Evolutionary conservation across 192 early-diverging fungal species (phyloP), one percentile per base, ranked within the genome.

Genomic region (Podila epigama): DNA sequence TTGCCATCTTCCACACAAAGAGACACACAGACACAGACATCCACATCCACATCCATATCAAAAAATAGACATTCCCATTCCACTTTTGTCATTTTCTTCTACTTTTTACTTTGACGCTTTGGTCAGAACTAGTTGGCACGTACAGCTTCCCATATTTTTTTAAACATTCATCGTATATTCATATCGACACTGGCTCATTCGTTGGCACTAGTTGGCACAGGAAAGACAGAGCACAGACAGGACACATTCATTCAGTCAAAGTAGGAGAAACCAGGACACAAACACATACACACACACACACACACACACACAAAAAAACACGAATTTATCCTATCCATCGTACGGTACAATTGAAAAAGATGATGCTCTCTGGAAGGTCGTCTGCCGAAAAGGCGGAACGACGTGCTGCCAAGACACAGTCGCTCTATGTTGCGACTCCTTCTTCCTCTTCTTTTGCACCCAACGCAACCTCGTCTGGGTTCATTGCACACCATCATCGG

Each of bases 321-420:
- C 6, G 37, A 13, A 39, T 6, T 39, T 16, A 41, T n/a, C n/a
- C n/a, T n/a, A n/a, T n/a, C n/a, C n/a, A n/a, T n/a, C n/a, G n/a
- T n/a, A n/a, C n/a, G n/a, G n/a, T n/a, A n/a, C n/a, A n/a, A n/a
- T n/a, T n/a, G n/a, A 41, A 34, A 18, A 42, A 5, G 32, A 51
- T 32, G 13, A 67, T 75, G 72, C 64, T 75, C 51, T 58, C 65
- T 20, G 72, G 72, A 63, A 57, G 61, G 61, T 68, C 73, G 4
- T 53, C 70, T 56, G 37, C 65, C 58, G 73, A 77, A 32, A 68
- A 54, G 66, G 72, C 72, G 32, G 73, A 77, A 32, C 52, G 66
- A 57, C 52, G 73, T 20, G 73, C 73, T 13, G 65, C 60, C 41
- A 77, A 77, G 73, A 64, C 73, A 10, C 73, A 77, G 50, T 77